Conservation (phyloP, 2,329 filamentous ascomycete genomes). For the Colletotrichum lentis region DNA sequence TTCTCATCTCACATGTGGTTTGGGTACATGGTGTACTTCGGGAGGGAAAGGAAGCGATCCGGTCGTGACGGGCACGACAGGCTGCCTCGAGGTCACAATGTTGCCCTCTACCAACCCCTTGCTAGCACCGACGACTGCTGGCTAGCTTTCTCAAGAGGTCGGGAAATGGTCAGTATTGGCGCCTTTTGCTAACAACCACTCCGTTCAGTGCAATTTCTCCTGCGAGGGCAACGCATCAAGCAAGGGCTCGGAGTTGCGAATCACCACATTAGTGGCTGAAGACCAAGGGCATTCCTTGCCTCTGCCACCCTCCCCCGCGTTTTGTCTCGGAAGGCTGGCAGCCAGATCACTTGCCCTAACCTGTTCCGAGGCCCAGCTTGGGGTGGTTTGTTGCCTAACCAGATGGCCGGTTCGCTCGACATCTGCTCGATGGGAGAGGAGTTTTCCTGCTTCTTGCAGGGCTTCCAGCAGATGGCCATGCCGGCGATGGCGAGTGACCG, state of each 20-base stretch:
- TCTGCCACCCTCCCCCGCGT: background rate
- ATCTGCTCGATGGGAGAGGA: background rate
- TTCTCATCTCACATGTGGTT: conserved; percentile 33
- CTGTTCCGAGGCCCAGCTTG: background rate
- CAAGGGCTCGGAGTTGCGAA: background rate
- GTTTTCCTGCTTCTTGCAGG: conserved; percentile 1
- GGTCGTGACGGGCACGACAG: background rate
- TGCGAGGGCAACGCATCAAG: conserved; percentile 18
- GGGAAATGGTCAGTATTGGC: conserved; percentile 8
- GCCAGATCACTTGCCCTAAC: background rate
- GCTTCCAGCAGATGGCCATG: conserved; percentile 15
- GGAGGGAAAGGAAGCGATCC: background rate
- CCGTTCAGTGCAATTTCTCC: conserved; percentile 16
- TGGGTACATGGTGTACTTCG: background rate
- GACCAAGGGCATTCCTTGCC: conserved; percentile 4
- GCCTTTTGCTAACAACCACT: conserved; percentile 25
- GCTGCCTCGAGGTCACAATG: conserved; percentile 3
- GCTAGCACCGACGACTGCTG: conserved; percentile 13
- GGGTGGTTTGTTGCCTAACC: background rate
- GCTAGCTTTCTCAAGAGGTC: background rate
- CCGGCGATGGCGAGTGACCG: background rate
- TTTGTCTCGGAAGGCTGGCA: background rate
- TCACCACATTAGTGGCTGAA: background rate
- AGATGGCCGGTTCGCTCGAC: too few species aligned
- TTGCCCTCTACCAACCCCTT: conserved; percentile 1